phyloP scores from a whole-genome alignment of 2,329 filamentous ascomycete species.

The Penicillium frequentans region DNA sequence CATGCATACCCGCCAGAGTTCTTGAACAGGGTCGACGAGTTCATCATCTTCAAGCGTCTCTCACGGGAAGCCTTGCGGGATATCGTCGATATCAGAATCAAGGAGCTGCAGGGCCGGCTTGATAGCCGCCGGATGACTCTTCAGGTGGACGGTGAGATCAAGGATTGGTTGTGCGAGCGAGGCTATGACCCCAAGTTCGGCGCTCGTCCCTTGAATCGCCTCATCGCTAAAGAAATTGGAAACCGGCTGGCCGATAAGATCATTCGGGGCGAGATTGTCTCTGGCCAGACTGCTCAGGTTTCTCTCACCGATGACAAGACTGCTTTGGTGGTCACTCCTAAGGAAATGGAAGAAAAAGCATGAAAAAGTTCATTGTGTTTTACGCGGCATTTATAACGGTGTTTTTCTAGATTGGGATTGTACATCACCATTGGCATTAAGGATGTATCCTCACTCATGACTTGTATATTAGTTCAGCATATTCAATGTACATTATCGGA shows the following conservation, averaged over 20 bases:
- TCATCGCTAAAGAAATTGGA: constrained; percentile 87
- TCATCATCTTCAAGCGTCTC: constrained; percentile 91
- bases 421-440: not conserved
- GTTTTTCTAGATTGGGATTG: constrained; percentile 7
- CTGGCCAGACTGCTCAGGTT: constrained; percentile 72
- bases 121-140: constrained; percentile 83
- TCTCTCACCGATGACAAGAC: constrained; percentile 63
- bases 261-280: constrained; percentile 78
- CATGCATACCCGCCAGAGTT: constrained; percentile 82
- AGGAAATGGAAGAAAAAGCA: constrained; percentile 15
- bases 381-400: constrained; percentile 3
- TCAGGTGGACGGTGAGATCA: constrained; percentile 68
- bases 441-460: constrained; percentile 2
- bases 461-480: constrained; percentile 11
- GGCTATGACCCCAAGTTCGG: constrained; percentile 93
- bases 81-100: constrained; percentile 89
- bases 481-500: constrained; percentile 11
- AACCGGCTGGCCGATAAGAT: constrained; percentile 89
- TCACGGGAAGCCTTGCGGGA: constrained; percentile 76
- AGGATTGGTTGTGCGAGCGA: constrained; percentile 81
- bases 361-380: constrained; percentile 3
- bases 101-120: constrained; percentile 78
- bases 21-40: constrained; percentile 93
- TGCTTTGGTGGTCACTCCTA: constrained; percentile 54
- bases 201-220: constrained; percentile 82